Conservation (phyloP, 768 basidiomycete species). For the Clavaria fumosa region DNA sequence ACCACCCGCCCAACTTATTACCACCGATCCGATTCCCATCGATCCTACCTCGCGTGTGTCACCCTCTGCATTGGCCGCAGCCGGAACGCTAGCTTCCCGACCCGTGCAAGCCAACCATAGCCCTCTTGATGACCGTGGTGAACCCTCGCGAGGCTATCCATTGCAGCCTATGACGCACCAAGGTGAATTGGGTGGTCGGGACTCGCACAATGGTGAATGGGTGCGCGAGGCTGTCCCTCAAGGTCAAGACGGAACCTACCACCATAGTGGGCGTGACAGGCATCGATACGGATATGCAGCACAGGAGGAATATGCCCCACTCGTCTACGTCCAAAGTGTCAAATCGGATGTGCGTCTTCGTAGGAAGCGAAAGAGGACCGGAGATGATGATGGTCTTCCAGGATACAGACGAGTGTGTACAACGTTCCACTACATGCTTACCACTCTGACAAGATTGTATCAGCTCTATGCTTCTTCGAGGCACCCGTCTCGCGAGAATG, state of each 20-base stretch:
- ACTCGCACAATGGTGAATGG: constrained; percentile 9
- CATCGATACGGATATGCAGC: constrained; percentile 23
- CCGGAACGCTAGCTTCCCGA: constrained; percentile 14
- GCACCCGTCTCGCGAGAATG: constrained; percentile 25
- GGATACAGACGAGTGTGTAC: constrained; percentile 40
- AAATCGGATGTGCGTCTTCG: constrained; percentile 17
- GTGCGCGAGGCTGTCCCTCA: constrained; percentile 5
- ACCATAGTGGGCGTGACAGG: constrained; percentile 12
- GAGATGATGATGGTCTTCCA: constrained; percentile 41
- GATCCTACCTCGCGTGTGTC: constrained; percentile 1
- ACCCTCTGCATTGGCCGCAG: constrained; percentile 11
- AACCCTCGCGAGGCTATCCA: constrained; percentile 17
- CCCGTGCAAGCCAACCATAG: constrained; percentile 12
- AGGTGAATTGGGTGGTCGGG: constrained; percentile 24
- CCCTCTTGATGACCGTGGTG: constrained; percentile 7
- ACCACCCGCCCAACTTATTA: constrained; percentile 19
- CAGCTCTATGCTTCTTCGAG: constrained; percentile 28
- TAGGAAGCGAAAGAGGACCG: constrained; percentile 34
- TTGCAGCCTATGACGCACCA: constrained; percentile 27
- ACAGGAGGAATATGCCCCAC: constrained; percentile 17
- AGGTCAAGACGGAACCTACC: constrained; percentile 3
- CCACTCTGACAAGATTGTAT: not conserved
- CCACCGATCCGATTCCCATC: constrained; percentile 11
- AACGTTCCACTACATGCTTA: constrained; percentile 5
- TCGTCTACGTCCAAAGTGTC: constrained; percentile 11